A percentile compares a stretch with the other conserved stretches of the same genome.
These are phyloP conservation scores for Wickerhamomyces silvicola DNA, from an alignment of 805 yeast species.

Conservation along the genomic window DNA sequence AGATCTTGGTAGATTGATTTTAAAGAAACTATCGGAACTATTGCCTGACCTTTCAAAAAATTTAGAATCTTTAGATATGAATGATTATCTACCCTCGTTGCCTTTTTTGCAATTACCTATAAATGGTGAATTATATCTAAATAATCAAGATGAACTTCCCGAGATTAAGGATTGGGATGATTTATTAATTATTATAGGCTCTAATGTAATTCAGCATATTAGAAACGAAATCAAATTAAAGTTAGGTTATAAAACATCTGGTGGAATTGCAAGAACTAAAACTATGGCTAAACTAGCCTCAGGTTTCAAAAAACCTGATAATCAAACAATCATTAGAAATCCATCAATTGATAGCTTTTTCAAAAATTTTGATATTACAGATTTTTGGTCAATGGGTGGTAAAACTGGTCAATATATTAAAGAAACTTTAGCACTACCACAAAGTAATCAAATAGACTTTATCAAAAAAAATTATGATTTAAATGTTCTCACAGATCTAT, in stretches of 20 bases:
- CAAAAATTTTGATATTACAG: constrained; percentile 54
- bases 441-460: constrained; percentile 42
- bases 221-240: constrained; percentile 45
- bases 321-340: constrained; percentile 68
- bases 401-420: constrained; percentile 62
- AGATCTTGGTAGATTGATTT: constrained; percentile 69
- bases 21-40: constrained; percentile 31
- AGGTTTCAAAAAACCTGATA: constrained; percentile 77
- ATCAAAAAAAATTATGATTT: constrained; percentile 45
- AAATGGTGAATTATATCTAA: constrained; percentile 9
- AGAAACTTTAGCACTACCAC: too few relatives aligned
- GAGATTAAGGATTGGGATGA: constrained; percentile 71
- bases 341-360: constrained; percentile 46
- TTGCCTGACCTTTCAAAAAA: constrained; percentile 40
- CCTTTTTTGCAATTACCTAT: constrained; percentile 25
- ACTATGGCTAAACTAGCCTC: constrained; percentile 83
- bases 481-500: constrained; percentile 29
- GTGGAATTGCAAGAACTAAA: constrained; percentile 76
- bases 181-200: constrained; percentile 58
- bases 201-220: constrained; percentile 47
- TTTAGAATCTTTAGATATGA: constrained; percentile 8
- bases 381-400: constrained; percentile 91
- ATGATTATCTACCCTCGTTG: constrained; percentile 37
- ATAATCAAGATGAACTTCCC: constrained; percentile 9
- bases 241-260: constrained; percentile 81